Percentiles rank a stretch among this genome's conserved stretches.
Conservation (phyloP, 2,329 filamentous ascomycete species). For the Parafenestella ontariensis region DNA sequence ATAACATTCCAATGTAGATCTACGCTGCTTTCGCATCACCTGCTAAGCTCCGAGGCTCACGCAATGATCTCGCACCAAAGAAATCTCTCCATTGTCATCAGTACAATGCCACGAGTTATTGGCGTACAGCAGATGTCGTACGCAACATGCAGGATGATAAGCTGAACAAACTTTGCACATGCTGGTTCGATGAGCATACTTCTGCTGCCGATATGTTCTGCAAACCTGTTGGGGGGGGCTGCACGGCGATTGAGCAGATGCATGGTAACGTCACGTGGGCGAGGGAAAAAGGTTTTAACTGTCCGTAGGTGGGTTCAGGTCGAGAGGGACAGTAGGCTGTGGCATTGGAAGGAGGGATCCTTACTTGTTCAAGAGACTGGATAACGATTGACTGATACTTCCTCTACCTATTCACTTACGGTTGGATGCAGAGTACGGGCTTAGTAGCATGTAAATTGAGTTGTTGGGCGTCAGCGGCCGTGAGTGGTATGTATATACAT, state of each 20-base stretch:
- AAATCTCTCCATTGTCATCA: background rate
- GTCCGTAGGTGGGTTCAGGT: background rate
- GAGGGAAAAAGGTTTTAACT: background rate
- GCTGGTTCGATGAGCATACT: background rate
- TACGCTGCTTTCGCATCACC: background rate
- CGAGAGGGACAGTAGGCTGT: background rate
- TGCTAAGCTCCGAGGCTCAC: background rate
- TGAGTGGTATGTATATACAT: background rate
- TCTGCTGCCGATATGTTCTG: background rate
- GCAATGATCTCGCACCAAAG: background rate
- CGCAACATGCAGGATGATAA: background rate
- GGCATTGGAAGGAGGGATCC: too few relatives aligned
- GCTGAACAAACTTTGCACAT: background rate
- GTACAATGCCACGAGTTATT: background rate
- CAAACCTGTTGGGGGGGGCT: background rate
- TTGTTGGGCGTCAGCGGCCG: background rate
- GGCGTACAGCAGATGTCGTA: background rate
- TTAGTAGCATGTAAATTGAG: background rate
- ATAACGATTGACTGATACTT: too few relatives aligned
- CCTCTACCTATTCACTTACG: background rate
- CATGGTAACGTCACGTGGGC: background rate
- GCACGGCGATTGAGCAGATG: background rate
- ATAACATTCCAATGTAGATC: background rate
- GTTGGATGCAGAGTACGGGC: background rate
- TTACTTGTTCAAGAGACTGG: background rate